These are phyloP conservation scores for Dipteronia sinensis DNA, from an alignment of 345 rosid genomes.

Conservation along the genomic window DNA sequence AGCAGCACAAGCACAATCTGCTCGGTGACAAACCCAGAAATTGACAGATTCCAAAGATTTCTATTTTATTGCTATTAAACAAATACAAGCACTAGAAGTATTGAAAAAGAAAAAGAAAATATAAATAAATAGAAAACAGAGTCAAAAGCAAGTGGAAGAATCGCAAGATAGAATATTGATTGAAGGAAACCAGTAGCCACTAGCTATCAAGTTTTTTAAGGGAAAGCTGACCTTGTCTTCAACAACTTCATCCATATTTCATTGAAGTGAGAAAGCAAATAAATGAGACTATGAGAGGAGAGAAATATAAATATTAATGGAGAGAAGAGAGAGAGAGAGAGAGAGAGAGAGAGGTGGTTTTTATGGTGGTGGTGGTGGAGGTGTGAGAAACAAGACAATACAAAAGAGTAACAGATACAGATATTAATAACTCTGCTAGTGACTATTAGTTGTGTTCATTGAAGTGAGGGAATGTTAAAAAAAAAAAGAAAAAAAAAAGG, in stretches of 20 bases:
- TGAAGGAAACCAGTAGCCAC: not conserved
- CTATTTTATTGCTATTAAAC: not conserved
- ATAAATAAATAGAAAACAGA: not conserved
- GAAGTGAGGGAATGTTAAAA: not conserved
- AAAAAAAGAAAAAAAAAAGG: too few relatives aligned
- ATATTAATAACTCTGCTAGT: not conserved
- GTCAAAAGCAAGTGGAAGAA: not conserved
- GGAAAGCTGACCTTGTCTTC: not conserved
- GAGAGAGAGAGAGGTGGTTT: not conserved
- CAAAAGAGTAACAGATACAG: not conserved
- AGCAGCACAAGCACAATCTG: constrained; percentile 18
- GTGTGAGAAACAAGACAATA: too few relatives aligned
- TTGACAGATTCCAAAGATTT: constrained; percentile 31
- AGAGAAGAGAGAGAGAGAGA: not conserved
- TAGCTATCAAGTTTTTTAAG: not conserved
- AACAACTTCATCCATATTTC: not conserved
- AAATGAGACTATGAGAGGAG: not conserved
- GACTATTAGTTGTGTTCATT: not conserved
- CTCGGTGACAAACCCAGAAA: constrained; percentile 28
- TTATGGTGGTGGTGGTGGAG: not conserved
- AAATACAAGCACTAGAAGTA: not conserved
- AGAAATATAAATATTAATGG: not conserved
- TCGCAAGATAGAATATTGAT: not conserved
- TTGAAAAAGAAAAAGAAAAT: not conserved
- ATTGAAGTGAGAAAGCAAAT: not conserved